These are phyloP conservation scores for Phytopythium litorale DNA, from an alignment of 352 stramenopile genomes.

Conservation along the genomic window DNA sequence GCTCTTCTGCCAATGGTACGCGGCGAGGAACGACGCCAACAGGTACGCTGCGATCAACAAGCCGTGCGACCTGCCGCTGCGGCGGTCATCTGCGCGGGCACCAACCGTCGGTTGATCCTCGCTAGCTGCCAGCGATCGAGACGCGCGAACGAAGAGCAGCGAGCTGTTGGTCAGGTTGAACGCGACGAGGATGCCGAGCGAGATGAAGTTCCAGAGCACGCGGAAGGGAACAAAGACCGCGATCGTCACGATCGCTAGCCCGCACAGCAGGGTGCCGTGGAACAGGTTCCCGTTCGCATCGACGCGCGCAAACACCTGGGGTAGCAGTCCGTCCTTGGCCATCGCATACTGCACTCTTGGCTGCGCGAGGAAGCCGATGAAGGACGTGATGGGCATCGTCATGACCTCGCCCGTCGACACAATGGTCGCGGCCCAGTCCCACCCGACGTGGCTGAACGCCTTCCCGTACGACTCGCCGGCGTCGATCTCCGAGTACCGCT, in stretches of 20 bases:
- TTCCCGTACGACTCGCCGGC: constrained; percentile 62
- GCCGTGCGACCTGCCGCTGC: constrained; percentile 18
- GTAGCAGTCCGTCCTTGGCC: constrained; percentile 92
- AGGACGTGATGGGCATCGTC: constrained; percentile 94
- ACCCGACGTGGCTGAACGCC: constrained; percentile 62
- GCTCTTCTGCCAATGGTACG: constrained; percentile 76
- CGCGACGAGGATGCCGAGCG: constrained; percentile 83
- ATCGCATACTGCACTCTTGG: constrained; percentile 90
- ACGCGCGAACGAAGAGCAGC: constrained; percentile 65
- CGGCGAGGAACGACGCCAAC: constrained; percentile 57
- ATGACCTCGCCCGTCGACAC: constrained; percentile 90
- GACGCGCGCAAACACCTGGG: constrained; percentile 72
- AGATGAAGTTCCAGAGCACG: constrained; percentile 89
- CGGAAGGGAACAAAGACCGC: constrained; percentile 81
- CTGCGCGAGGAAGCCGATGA: constrained; percentile 94
- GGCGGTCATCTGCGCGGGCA: neutral
- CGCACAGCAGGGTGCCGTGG: constrained; percentile 54
- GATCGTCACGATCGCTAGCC: constrained; percentile 44
- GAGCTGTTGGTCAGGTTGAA: constrained; percentile 91
- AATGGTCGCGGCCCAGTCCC: constrained; percentile 75
- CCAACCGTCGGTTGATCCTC: neutral
- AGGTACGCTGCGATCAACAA: constrained; percentile 45
- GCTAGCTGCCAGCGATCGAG: constrained; percentile 2
- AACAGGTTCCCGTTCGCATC: constrained; percentile 77
- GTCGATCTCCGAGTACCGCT: constrained; percentile 84